These are phyloP conservation scores for Senna siamea DNA, from an alignment of 306 rosid species.

Conservation along the genomic window DNA sequence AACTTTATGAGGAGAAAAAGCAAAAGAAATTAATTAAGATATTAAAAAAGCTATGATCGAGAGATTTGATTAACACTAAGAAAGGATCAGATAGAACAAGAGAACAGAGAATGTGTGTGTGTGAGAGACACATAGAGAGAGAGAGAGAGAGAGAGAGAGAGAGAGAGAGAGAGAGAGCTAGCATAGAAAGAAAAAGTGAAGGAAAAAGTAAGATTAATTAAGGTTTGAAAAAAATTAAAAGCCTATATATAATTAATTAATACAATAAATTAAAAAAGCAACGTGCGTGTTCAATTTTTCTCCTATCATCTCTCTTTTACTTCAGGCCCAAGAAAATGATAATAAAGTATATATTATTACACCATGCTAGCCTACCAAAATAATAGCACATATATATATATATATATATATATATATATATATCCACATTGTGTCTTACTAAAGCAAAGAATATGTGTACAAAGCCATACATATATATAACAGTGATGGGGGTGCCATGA, in stretches of 20 bases:
- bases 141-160: too few species aligned
- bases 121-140: too few species aligned
- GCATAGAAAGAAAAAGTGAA: constrained; percentile 33
- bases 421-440: constrained; percentile 39
- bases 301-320: constrained; percentile 27
- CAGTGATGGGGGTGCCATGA: constrained; percentile 57
- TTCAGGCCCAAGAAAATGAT: constrained; percentile 65
- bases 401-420: too few species aligned
- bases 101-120: too few species aligned
- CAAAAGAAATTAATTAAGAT: not conserved
- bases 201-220: constrained; percentile 45
- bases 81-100: constrained; percentile 35
- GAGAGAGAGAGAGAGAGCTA: constrained; percentile 33
- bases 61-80: constrained; percentile 47
- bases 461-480: not conserved
- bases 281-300: constrained; percentile 45
- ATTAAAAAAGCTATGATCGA: too few species aligned
- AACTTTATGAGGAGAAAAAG: constrained; percentile 55
- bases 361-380: constrained; percentile 41
- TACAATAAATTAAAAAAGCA: constrained; percentile 17
- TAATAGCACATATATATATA: constrained; percentile 33
- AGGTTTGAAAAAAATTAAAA: too few species aligned
- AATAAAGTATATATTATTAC: not conserved
- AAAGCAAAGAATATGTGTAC: constrained; percentile 29
- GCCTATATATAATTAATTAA: not conserved